A percentile compares a stretch with the other conserved stretches of the same genome.
These are phyloP conservation scores for Calonectria pseudoreteaudii DNA, from an alignment of 2,329 filamentous ascomycete genomes.

Conservation along the genomic window DNA sequence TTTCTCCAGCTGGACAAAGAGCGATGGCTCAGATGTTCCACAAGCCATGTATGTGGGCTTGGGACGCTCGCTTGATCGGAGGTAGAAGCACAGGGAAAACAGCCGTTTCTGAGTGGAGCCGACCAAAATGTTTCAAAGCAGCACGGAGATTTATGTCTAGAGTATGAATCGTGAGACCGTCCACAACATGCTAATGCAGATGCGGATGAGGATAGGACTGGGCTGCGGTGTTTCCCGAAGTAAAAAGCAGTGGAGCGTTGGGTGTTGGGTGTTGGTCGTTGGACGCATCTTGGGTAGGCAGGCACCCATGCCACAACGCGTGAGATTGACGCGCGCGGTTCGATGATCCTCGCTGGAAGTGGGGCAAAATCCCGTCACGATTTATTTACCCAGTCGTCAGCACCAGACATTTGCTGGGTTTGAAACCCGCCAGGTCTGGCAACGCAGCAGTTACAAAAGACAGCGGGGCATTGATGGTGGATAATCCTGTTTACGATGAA, in stretches of 20 bases:
- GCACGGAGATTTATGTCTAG: constrained; percentile 13
- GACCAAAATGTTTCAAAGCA: not conserved
- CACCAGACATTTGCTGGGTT: not conserved
- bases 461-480: not conserved
- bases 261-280: constrained; percentile 18
- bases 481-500: not conserved
- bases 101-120: constrained; percentile 7
- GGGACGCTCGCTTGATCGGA: constrained; percentile 19
- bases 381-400: not conserved
- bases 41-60: constrained; percentile 35
- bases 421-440: not conserved
- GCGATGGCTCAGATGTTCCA: constrained; percentile 23
- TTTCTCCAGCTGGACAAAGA: constrained; percentile 8
- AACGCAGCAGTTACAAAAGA: not conserved
- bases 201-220: not conserved
- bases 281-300: not conserved
- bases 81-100: not conserved
- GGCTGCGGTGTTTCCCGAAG: constrained; percentile 31
- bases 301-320: constrained; percentile 35
- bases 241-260: constrained; percentile 23
- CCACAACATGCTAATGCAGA: constrained; percentile 24
- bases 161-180: constrained; percentile 25
- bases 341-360: not conserved
- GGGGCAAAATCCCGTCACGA: not conserved
- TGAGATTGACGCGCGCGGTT: constrained; percentile 33